These are phyloP conservation scores for Melampsora americana DNA, from an alignment of 1,284 basidiomycete species.

Conservation along the genomic window DNA sequence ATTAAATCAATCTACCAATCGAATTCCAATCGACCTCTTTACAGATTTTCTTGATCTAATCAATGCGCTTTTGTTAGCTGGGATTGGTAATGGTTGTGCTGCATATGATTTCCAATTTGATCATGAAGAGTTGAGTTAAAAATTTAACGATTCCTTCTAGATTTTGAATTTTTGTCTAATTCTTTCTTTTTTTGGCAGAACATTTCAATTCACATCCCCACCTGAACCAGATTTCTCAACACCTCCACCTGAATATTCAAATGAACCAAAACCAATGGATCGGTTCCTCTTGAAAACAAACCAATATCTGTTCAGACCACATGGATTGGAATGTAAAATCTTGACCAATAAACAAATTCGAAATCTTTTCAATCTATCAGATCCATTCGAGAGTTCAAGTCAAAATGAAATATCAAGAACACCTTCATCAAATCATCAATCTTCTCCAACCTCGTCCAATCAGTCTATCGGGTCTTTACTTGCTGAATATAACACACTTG, in stretches of 20 bases:
- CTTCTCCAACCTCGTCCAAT: background rate
- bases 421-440: background rate
- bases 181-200: too few relatives aligned
- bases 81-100: background rate
- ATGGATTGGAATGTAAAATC: background rate
- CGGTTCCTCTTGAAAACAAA: background rate
- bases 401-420: background rate
- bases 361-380: background rate
- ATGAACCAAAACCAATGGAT: background rate
- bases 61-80: background rate
- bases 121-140: background rate
- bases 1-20: background rate
- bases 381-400: background rate
- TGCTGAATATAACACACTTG: background rate
- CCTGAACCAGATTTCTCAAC: background rate
- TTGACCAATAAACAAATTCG: background rate
- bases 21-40: background rate
- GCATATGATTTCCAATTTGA: background rate
- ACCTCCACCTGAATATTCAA: background rate
- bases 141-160: too few relatives aligned
- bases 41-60: conserved; percentile 3
- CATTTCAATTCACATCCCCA: background rate
- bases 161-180: too few relatives aligned
- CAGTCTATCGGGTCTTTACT: background rate
- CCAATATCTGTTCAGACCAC: background rate